Evolutionary conservation across 2,329 filamentous ascomycete species (phyloP), one percentile per base, ranked within the genome.

Genomic region (Diaporthe australafricana): DNA sequence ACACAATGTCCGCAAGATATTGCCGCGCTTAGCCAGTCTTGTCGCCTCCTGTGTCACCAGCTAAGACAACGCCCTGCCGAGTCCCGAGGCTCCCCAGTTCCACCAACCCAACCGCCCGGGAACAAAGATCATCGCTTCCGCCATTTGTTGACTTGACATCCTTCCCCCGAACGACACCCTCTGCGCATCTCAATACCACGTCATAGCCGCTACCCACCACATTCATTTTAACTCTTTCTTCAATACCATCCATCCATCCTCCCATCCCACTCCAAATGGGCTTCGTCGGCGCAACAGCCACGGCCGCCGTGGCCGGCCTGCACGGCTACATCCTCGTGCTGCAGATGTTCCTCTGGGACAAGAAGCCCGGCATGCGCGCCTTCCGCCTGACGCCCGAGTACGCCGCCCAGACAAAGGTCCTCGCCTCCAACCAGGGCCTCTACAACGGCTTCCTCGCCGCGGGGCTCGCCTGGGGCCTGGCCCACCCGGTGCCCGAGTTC

Each of bases 381-480:
- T 88, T 88, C 78, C 77, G 77, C 38, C 79, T 86, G 45, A 82
- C 79, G 0, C 76, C 82, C n/a, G 83, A 86, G 6, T 86, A 85
- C 70, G 86, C 86, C 7, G 77, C 82, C 48, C 75, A 85, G 77
- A 86, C 84, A 4, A 82, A 81, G 73, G 75, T 71, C 5, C 79
- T 88, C 45, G 86, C 84, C 57, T 84, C 84, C 67, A 88, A 87
- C 77, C 86, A 87, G 76, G 86, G 86, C 25, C 80, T 88, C 7
- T 88, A 88, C 79, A 88, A 88, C 75, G 86, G 86, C 52, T 87
- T 88, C 69, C 79, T 88, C n/a, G 83, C 85, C 3, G 85, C 85
- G 1, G 86, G 86, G 0, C 77, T 88, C 2, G 71, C 79, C 32
- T 88, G 86, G 86, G 81, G 83, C 3, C 73, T 87, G n/a, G n/a